phyloP scores from a whole-genome alignment of 345 rosid species.

The Camelina sativa region DNA sequence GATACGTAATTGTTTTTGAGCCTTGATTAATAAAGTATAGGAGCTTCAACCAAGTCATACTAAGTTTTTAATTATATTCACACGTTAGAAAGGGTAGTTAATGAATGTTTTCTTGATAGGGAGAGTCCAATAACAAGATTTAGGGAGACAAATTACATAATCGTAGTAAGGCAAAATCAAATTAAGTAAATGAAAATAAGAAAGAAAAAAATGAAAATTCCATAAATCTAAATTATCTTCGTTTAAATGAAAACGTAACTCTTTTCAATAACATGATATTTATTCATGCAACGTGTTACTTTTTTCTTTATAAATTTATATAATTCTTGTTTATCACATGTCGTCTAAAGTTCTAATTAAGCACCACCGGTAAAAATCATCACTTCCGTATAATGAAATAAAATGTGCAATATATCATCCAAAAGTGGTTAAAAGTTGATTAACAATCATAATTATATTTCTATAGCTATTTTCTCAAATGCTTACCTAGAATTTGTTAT shows the following conservation, averaged over 20 bases:
- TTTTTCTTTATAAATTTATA: too few species aligned
- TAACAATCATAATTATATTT: neutral
- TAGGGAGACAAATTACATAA: neutral
- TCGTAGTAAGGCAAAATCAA: neutral
- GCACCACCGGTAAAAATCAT: neutral
- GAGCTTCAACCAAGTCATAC: neutral
- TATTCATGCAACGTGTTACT: neutral
- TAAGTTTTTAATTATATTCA: neutral
- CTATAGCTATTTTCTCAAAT: neutral
- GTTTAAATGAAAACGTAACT: neutral
- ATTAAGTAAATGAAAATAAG: neutral
- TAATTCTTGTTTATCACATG: neutral
- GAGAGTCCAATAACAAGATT: neutral
- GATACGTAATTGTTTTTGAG: neutral
- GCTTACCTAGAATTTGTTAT: neutral
- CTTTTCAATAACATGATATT: neutral
- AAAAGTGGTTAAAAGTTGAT: neutral
- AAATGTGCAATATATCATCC: neutral
- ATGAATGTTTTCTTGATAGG: too few species aligned
- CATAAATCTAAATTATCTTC: neutral
- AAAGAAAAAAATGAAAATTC: neutral
- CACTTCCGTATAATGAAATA: neutral
- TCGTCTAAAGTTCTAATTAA: too few species aligned
- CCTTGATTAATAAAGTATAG: neutral
- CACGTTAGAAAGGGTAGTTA: too few species aligned